Evolutionary conservation across 1,284 basidiomycete species (phyloP), one percentile per base, ranked within the genome.

Genomic region (Naganishia albida): DNA sequence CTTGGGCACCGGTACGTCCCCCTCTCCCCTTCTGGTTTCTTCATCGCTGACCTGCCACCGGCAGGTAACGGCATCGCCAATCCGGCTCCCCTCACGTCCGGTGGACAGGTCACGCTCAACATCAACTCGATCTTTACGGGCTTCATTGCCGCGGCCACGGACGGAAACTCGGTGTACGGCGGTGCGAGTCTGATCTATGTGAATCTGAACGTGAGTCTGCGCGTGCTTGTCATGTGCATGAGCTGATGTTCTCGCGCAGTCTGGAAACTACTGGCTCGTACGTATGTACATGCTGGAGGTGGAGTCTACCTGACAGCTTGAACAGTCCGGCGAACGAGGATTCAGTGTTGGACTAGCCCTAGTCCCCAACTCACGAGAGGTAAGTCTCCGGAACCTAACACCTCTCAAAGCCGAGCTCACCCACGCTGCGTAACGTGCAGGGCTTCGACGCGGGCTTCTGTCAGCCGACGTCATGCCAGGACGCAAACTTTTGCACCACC

Each of bases 121-220:
- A 39, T 60, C 25, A 23, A 60, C 23, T n/a, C 34, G 8, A 38
- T 34, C 15, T 60, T 60, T 28, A 39, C 57, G 12, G 57, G 57
- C 7, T 60, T 60, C 39, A 34, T 60, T 10, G 57, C 57, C 8
- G 57, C 57, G 0, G 49, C 46, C 39, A 60, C 57, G 13, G 34
- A 38, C 12, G 46, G 48, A 3, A 50, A 46, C 20, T 39, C 34
- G n/a, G 57, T 60, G 2, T 60, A 60, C 34, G 46, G 57, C 16
- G 48, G 48, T 18, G 57, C 57, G 46, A 60, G 57, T 60, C n/a
- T 60, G 57, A 50, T 60, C 34, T 60, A 60, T 60, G n/a, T 60
- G 20, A 60, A 60, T 39, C 40, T 60, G 57, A 60, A 60, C 38
- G 57, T 60, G 57, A 48, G 57, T 60, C 13, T 8, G 2, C 44